These are phyloP conservation scores for Pseudopithomyces maydicus DNA, from an alignment of 2,329 filamentous ascomycete genomes.

Conservation along the genomic window DNA sequence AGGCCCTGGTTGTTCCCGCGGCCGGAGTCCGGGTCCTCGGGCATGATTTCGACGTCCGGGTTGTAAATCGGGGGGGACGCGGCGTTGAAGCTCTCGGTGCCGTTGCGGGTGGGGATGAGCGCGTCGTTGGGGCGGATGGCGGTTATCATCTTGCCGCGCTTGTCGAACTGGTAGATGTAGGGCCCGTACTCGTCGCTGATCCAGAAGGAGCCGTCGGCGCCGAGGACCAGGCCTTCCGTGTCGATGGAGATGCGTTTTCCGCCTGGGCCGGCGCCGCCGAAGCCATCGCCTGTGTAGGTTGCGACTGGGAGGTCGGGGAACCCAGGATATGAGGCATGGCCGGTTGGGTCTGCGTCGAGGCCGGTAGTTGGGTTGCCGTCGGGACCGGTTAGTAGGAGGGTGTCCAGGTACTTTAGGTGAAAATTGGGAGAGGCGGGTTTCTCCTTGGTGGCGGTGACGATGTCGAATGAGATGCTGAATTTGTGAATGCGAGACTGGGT, in stretches of 20 bases:
- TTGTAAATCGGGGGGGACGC: constrained; percentile 67
- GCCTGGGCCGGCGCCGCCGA: constrained; percentile 64
- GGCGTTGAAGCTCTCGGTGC: constrained; percentile 64
- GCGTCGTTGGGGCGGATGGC: constrained; percentile 70
- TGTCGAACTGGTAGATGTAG: constrained; percentile 70
- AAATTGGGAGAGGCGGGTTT: constrained; percentile 66
- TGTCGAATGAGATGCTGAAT: constrained; percentile 64
- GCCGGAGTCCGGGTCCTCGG: constrained; percentile 64
- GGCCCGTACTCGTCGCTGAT: constrained; percentile 67
- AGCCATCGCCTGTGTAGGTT: constrained; percentile 70
- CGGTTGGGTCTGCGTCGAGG: constrained; percentile 63
- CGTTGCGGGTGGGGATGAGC: constrained; percentile 67
- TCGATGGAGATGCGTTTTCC: constrained; percentile 67
- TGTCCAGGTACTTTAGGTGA: constrained; percentile 66
- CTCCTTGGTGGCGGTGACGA: constrained; percentile 57
- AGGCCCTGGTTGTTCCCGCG: constrained; percentile 77
- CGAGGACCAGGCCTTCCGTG: constrained; percentile 68
- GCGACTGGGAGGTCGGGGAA: constrained; percentile 68
- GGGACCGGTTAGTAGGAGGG: constrained; percentile 67
- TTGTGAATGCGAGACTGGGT: constrained; percentile 72
- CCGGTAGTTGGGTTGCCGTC: constrained; percentile 67
- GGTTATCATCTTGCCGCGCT: constrained; percentile 62
- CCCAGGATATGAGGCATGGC: constrained; percentile 59
- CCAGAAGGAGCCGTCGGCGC: constrained; percentile 67
- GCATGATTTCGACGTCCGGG: constrained; percentile 53